phyloP scores from a whole-genome alignment of 2,329 filamentous ascomycete genomes.

The Malbranchea zuffiana region DNA sequence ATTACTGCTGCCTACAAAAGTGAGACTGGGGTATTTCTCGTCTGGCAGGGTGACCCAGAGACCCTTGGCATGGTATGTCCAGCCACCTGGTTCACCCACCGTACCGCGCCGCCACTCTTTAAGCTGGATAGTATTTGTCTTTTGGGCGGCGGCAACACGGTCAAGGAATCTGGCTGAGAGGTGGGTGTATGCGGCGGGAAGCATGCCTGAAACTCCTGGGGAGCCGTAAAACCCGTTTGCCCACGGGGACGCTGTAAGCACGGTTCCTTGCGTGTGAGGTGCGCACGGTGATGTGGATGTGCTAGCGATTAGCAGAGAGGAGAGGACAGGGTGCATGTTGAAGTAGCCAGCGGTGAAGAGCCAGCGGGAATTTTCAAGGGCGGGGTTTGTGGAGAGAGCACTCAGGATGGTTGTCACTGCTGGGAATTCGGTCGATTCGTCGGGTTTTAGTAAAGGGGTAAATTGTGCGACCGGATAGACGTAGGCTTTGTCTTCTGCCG shows the following conservation, averaged over 20 bases:
- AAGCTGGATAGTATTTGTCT: conserved; percentile 53
- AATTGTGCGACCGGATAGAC: conserved; percentile 84
- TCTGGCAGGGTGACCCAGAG: conserved; percentile 65
- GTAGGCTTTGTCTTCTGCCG: conserved; percentile 49
- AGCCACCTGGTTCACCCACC: conserved; percentile 69
- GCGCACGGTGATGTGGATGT: conserved; percentile 31
- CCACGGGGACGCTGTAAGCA: conserved; percentile 84
- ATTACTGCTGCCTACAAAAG: conserved; percentile 81
- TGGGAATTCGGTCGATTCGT: conserved; percentile 80
- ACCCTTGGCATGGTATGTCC: conserved; percentile 98
- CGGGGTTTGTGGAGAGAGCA: conserved; percentile 49
- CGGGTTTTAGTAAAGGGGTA: conserved; percentile 67
- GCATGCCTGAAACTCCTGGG: conserved; percentile 74
- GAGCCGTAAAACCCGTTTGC: conserved; percentile 94
- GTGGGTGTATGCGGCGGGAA: conserved; percentile 85
- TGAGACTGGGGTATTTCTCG: conserved; percentile 59
- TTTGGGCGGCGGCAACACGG: conserved; percentile 43
- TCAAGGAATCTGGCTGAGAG: conserved; percentile 73
- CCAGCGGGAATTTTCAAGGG: conserved; percentile 65
- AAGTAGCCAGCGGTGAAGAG: conserved; percentile 98
- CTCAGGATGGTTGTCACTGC: conserved; percentile 65
- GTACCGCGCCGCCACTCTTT: conserved; percentile 82
- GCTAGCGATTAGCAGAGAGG: conserved; percentile 65
- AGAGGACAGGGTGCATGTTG: conserved; percentile 82
- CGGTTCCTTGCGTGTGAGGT: conserved; percentile 51